Conservation (phyloP, 805 yeast genomes). For the Saccharomycopsis javanensis region DNA sequence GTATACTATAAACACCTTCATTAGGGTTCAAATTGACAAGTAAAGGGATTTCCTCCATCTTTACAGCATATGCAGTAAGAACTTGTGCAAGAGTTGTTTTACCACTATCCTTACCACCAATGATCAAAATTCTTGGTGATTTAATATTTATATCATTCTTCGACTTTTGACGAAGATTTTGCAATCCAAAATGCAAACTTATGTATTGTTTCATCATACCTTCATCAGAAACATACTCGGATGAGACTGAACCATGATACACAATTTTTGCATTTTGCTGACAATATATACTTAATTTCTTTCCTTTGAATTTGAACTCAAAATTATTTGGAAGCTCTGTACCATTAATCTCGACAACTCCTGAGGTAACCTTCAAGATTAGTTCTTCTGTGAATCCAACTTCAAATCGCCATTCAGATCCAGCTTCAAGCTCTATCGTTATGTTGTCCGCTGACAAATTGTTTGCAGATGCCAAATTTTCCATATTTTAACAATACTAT, state of each 20-base stretch:
- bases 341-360: conserved; percentile 86
- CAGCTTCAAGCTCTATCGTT: conserved; percentile 21
- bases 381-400: conserved; percentile 43
- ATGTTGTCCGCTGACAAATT: neutral
- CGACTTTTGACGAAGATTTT: conserved; percentile 40
- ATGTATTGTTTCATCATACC: conserved; percentile 54
- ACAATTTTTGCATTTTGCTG: conserved; percentile 24
- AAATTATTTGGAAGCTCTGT: conserved; percentile 75
- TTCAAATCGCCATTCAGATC: conserved; percentile 71
- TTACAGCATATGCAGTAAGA: conserved; percentile 65
- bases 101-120: conserved; percentile 70
- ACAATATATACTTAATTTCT: conserved; percentile 46
- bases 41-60: conserved; percentile 53
- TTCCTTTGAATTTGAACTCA: conserved; percentile 47
- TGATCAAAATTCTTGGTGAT: conserved; percentile 51
- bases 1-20: conserved; percentile 61
- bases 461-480: neutral
- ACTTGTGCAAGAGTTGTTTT: conserved; percentile 68
- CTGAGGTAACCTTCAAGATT: conserved; percentile 44
- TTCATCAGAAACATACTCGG: conserved; percentile 64
- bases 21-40: conserved; percentile 72
- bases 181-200: conserved; percentile 69
- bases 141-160: conserved; percentile 13
- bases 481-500: neutral
- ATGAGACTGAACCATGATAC: conserved; percentile 29